These are phyloP conservation scores for Dictyostelium intermedium DNA, from an alignment of 78 protist species.

Conservation along the genomic window DNA sequence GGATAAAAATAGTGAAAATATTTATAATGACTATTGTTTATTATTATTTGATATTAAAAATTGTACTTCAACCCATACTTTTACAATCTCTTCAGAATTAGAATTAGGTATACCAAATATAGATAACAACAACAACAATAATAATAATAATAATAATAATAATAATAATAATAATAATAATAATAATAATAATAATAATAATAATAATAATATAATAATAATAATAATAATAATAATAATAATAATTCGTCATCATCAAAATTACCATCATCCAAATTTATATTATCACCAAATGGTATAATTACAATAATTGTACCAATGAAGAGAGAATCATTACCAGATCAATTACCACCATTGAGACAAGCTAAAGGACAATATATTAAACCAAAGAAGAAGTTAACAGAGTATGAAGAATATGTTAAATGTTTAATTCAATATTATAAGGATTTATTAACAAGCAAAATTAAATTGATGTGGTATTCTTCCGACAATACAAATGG, in stretches of 20 bases:
- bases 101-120: not conserved
- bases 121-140: not conserved
- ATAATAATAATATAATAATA: not conserved
- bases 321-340: conserved; percentile 75
- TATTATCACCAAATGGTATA: conserved; percentile 54
- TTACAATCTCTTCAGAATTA: conserved; percentile 10
- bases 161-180: not conserved
- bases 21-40: conserved; percentile 44
- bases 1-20: not conserved
- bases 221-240: not conserved
- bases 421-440: conserved; percentile 64
- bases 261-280: not conserved
- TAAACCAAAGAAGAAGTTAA: conserved; percentile 76
- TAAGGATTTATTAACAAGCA: conserved; percentile 45
- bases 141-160: not conserved
- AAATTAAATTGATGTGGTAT: conserved; percentile 43
- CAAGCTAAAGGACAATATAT: conserved; percentile 77
- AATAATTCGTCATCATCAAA: not conserved
- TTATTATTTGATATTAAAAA: conserved; percentile 59
- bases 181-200: not conserved
- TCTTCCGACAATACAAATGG: conserved; percentile 64
- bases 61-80: conserved; percentile 59
- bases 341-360: conserved; percentile 59
- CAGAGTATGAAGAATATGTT: conserved; percentile 72
- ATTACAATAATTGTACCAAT: conserved; percentile 49